Conservation (phyloP, 164 flowering plant species). For the Cinnamomum chago region DNA sequence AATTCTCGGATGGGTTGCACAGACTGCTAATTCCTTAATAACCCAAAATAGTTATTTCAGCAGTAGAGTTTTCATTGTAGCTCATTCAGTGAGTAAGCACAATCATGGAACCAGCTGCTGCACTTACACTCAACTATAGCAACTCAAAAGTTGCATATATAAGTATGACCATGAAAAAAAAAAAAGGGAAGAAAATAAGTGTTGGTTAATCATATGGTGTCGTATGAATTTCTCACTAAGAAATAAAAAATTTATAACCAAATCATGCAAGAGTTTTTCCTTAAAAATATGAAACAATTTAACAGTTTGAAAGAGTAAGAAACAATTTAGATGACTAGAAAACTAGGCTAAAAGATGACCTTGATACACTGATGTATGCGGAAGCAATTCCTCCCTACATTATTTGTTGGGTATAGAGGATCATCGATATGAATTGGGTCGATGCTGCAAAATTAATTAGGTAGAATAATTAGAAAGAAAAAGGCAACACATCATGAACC, state of each 20-base stretch:
- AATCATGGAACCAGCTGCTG: not conserved
- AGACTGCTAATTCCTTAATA: too few relatives aligned
- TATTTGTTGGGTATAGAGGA: constrained; percentile 89
- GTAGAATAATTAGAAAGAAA: constrained; percentile 6
- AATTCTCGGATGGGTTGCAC: too few relatives aligned
- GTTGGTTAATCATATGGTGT: not conserved
- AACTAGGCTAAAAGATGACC: constrained; percentile 37
- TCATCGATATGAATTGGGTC: constrained; percentile 96
- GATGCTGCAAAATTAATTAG: constrained; percentile 47
- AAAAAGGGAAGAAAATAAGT: not conserved
- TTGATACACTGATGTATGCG: constrained; percentile 96
- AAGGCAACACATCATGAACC: not conserved
- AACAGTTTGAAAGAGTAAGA: not conserved
- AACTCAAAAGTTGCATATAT: not conserved
- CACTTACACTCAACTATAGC: not conserved
- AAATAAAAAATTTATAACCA: not conserved
- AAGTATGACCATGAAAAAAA: not conserved
- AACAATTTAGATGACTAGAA: not conserved
- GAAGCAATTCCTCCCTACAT: constrained; percentile 93
- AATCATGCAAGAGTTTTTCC: not conserved
- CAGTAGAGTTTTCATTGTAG: not conserved
- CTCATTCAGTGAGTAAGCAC: not conserved
- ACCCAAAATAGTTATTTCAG: too few relatives aligned
- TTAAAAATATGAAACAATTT: not conserved
- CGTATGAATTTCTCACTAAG: not conserved